Evolutionary conservation across 2,329 filamentous ascomycete species (phyloP).

Genomic region (Fusarium succisae): DNA sequence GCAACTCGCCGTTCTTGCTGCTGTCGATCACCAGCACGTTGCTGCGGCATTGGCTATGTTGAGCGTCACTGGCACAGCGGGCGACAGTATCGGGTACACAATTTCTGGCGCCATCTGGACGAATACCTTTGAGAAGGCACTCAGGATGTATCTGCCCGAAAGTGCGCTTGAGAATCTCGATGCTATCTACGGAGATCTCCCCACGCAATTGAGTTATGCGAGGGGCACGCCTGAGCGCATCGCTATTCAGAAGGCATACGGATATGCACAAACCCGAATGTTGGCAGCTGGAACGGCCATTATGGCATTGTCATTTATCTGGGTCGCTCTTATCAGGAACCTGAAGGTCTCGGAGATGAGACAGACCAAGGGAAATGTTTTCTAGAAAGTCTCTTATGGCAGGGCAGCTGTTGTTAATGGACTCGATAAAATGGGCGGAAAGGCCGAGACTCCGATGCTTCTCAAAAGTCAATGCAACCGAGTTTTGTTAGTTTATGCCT

Average conservation of each 20-base stretch:
- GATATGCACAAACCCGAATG: constrained; percentile 27
- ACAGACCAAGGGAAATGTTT: constrained; percentile 29
- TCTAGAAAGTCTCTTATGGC: not conserved
- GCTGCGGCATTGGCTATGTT: constrained; percentile 59
- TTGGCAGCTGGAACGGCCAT: constrained; percentile 33
- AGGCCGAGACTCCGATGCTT: not conserved
- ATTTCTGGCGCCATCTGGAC: constrained; percentile 56
- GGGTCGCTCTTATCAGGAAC: constrained; percentile 34
- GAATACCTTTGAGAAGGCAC: constrained; percentile 47
- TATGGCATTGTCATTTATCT: constrained; percentile 27
- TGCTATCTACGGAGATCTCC: constrained; percentile 1
- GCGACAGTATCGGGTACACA: constrained; percentile 55
- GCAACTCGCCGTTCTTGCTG: constrained; percentile 66
- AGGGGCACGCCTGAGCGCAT: constrained; percentile 2
- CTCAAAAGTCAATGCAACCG: not conserved
- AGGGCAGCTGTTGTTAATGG: not conserved
- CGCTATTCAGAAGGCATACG: constrained; percentile 12
- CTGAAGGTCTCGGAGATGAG: constrained; percentile 32
- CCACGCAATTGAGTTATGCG: not conserved
- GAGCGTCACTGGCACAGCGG: constrained; percentile 54
- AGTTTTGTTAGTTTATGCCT: not conserved
- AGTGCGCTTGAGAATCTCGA: not conserved
- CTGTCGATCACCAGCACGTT: constrained; percentile 63
- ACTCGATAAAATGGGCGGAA: not conserved
- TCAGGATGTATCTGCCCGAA: not conserved